A percentile compares a stretch with the other conserved stretches of the same genome.
These are phyloP conservation scores for Peronospora farinosa DNA, from an alignment of 352 stramenopile species.

Conservation along the genomic window DNA sequence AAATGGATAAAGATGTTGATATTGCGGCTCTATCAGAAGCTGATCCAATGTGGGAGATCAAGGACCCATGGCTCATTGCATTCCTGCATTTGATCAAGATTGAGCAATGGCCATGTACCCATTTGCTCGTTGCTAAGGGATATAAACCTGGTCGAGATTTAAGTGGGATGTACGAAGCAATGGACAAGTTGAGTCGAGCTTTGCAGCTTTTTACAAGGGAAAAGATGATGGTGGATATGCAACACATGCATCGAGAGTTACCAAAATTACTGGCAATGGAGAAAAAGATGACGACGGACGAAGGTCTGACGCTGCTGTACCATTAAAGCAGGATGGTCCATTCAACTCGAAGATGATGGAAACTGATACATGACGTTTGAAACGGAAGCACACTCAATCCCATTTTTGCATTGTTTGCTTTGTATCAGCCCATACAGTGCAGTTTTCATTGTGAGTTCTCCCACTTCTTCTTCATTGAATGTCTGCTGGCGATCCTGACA, in stretches of 20 bases:
- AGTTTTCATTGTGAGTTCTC: constrained; percentile 13
- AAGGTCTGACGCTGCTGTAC: constrained; percentile 42
- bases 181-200: constrained; percentile 33
- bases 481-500: constrained; percentile 21
- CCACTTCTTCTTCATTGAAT: constrained; percentile 7
- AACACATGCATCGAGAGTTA: constrained; percentile 29
- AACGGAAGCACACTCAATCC: constrained; percentile 26
- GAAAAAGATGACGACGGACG: constrained; percentile 18
- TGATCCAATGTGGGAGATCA: constrained; percentile 45
- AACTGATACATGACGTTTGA: too few relatives aligned
- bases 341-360: too few relatives aligned
- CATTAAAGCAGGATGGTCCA: constrained; percentile 13
- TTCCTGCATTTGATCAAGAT: constrained; percentile 52
- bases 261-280: constrained; percentile 29
- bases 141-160: constrained; percentile 54
- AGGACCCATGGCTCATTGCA: constrained; percentile 40
- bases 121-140: constrained; percentile 54
- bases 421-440: constrained; percentile 25
- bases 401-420: constrained; percentile 18
- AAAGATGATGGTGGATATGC: constrained; percentile 31
- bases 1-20: not conserved
- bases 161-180: constrained; percentile 43
- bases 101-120: constrained; percentile 40
- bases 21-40: constrained; percentile 14
- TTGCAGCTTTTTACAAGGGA: constrained; percentile 31